Percentiles rank a stretch among this genome's conserved stretches.
These are phyloP conservation scores for Linum usitatissimum DNA, from an alignment of 345 rosid species.

Conservation along the genomic window DNA sequence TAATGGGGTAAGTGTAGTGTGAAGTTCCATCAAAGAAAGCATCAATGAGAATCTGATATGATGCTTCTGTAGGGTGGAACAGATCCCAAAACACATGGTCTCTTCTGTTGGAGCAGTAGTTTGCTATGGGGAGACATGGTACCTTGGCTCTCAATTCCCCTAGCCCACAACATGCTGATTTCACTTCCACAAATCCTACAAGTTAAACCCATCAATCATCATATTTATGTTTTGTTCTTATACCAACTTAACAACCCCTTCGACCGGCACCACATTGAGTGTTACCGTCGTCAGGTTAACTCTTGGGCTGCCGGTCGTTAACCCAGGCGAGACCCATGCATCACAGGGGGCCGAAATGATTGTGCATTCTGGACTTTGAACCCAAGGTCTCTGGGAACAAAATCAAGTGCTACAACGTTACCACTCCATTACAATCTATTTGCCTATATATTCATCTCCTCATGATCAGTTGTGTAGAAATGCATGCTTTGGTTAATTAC, in stretches of 20 bases:
- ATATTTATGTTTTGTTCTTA: too few species aligned
- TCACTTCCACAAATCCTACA: conserved; percentile 18
- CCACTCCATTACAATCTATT: too few species aligned
- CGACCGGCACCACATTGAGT: too few species aligned
- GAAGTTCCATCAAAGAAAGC: conserved; percentile 9
- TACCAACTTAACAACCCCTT: too few species aligned
- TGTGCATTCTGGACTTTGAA: too few species aligned
- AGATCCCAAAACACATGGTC: conserved; percentile 19
- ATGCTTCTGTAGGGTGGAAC: conserved; percentile 19
- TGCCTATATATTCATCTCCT: too few species aligned
- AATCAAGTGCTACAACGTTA: too few species aligned
- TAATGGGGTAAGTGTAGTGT: conserved; percentile 10
- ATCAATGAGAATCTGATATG: conserved; percentile 2
- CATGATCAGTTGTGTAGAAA: not conserved
- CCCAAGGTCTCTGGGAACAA: too few species aligned
- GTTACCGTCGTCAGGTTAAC: too few species aligned
- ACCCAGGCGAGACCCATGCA: not conserved
- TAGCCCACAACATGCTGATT: conserved; percentile 21
- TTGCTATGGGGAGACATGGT: conserved; percentile 18
- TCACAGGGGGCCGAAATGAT: not conserved
- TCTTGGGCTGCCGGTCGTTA: too few species aligned
- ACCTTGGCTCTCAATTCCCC: conserved; percentile 13
- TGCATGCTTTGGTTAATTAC: not conserved
- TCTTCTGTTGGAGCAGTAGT: conserved; percentile 15
- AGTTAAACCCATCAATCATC: not conserved